Conservation (phyloP, 352 stramenopile species). For the Peronospora belbahrii region DNA sequence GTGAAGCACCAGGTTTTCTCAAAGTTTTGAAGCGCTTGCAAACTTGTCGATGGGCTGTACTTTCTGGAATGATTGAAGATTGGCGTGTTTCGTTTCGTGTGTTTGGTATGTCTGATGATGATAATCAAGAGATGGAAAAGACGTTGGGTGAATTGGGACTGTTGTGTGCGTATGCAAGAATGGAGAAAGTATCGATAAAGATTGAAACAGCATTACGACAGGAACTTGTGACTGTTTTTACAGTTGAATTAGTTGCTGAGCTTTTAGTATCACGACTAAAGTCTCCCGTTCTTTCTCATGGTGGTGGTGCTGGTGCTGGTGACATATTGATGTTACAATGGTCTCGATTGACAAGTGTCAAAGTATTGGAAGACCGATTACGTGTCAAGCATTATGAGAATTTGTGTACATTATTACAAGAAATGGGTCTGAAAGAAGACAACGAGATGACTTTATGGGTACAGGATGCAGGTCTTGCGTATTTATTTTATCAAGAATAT, state of each 20-base stretch:
- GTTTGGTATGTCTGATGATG: slow-evolving; percentile 1
- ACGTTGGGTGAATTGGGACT: slow-evolving; percentile 34
- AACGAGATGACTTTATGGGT: slow-evolving; percentile 32
- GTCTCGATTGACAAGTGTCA: slow-evolving; percentile 21
- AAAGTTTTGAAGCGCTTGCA: slow-evolving; percentile 32
- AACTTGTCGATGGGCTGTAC: slow-evolving; percentile 15
- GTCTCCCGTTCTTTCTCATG: too few relatives aligned
- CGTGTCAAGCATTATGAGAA: slow-evolving; percentile 53
- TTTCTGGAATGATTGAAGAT: slow-evolving; percentile 35
- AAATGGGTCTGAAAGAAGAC: slow-evolving; percentile 24
- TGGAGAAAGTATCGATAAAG: slow-evolving; percentile 12
- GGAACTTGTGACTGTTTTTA: slow-evolving; percentile 47
- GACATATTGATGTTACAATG: slow-evolving; percentile 19
- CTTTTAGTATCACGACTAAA: slow-evolving; percentile 22
- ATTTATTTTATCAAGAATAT: slow-evolving; percentile 67
- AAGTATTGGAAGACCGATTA: slow-evolving; percentile 28
- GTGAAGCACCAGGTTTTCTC: slow-evolving; percentile 22
- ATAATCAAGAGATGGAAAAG: slow-evolving; percentile 11
- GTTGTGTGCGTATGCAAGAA: slow-evolving; percentile 38
- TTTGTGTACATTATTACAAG: slow-evolving; percentile 38
- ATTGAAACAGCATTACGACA: slow-evolving; percentile 41
- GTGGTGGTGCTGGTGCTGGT: slow-evolving; percentile 19
- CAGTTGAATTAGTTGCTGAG: slow-evolving; percentile 25
- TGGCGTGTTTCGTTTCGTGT: slow-evolving; percentile 28
- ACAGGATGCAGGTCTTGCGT: slow-evolving; percentile 54